Evolutionary conservation across 129 eudicot genomes (phyloP).

Genomic region (Chrysanthemum lavandulifolium): DNA sequence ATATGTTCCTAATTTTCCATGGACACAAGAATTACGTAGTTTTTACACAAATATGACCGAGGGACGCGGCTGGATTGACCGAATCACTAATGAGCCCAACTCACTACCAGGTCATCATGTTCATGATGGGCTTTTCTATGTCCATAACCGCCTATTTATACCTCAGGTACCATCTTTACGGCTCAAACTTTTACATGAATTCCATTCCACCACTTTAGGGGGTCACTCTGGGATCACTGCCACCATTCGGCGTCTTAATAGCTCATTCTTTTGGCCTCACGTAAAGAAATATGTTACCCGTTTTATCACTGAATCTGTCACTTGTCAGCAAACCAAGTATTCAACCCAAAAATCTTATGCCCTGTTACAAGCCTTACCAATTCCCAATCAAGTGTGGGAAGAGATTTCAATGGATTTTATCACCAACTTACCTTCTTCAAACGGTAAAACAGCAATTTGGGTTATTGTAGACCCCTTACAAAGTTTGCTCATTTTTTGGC

Average conservation of each 20-base stretch:
- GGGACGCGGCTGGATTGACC: too few species aligned
- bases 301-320: background rate
- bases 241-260: background rate
- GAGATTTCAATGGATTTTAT: too few species aligned
- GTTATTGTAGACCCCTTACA: too few species aligned
- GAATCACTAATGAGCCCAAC: too few species aligned
- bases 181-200: background rate
- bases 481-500: too few species aligned
- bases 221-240: slow-evolving; percentile 2
- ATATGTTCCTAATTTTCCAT: too few species aligned
- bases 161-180: background rate
- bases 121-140: background rate
- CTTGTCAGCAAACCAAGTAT: background rate
- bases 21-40: too few species aligned
- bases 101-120: too few species aligned
- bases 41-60: too few species aligned
- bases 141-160: background rate
- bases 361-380: background rate
- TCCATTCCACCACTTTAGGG: background rate
- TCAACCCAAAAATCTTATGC: background rate
- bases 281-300: background rate
- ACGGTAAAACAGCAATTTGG: too few species aligned
- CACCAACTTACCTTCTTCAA: too few species aligned
- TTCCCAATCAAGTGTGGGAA: background rate
- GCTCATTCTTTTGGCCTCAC: background rate